These are phyloP conservation scores for Thalassiosira ordinaria DNA, from an alignment of 352 stramenopile genomes.

Conservation along the genomic window DNA sequence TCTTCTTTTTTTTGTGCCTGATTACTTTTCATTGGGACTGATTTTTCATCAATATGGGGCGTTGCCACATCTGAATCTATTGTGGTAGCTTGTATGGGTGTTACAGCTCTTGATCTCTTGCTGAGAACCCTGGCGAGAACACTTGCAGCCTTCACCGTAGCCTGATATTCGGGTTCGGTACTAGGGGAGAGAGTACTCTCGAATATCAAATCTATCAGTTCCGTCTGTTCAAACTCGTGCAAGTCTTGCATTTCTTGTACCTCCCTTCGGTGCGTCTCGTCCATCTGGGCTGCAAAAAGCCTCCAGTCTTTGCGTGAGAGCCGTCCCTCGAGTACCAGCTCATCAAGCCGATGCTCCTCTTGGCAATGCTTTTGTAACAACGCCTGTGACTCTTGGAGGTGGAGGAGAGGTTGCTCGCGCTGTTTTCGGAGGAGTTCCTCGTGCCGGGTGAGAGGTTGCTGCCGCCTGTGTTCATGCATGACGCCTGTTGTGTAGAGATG, in stretches of 20 bases:
- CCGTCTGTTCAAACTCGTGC: conserved; percentile 29
- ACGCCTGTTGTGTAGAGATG: too few species aligned
- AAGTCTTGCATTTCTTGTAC: conserved; percentile 27
- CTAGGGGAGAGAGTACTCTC: too few species aligned
- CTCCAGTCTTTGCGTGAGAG: neutral
- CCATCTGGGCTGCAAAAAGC: conserved; percentile 25
- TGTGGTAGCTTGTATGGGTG: too few species aligned
- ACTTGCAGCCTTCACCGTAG: too few species aligned
- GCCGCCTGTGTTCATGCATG: too few species aligned
- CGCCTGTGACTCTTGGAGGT: conserved; percentile 28
- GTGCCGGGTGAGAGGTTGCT: neutral
- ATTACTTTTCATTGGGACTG: too few species aligned
- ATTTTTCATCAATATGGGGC: too few species aligned
- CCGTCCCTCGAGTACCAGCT: conserved; percentile 6
- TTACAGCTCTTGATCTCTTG: too few species aligned
- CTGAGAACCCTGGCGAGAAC: too few species aligned
- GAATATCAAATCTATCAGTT: conserved; percentile 45
- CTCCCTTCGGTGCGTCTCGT: conserved; percentile 31
- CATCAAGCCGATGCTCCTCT: conserved; percentile 18
- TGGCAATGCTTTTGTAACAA: conserved; percentile 33
- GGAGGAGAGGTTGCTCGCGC: conserved; percentile 18
- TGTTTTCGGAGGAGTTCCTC: conserved; percentile 12
- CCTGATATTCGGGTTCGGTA: too few species aligned
- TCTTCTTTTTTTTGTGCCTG: too few species aligned
- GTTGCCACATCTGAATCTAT: too few species aligned